Evolutionary conservation across 2,329 filamentous ascomycete species (phyloP).

Genomic region (Colletotrichum sp.): DNA sequence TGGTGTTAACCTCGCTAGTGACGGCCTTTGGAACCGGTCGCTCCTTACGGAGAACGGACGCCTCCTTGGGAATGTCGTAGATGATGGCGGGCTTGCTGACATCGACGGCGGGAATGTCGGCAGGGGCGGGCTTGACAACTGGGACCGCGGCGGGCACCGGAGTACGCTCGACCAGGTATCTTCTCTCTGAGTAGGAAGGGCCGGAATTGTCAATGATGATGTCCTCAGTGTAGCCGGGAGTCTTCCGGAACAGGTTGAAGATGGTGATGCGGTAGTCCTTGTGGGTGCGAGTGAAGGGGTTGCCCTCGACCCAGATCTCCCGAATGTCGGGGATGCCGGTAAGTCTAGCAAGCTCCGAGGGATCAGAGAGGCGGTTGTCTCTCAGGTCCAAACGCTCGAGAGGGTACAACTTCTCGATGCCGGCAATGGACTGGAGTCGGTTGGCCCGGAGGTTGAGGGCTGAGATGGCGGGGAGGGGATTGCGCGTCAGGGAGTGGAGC

Average conservation of each 20-base stretch:
- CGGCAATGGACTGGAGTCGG: constrained; percentile 83
- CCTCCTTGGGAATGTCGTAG: constrained; percentile 55
- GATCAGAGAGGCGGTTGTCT: constrained; percentile 91
- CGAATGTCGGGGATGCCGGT: constrained; percentile 90
- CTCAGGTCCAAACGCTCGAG: constrained; percentile 89
- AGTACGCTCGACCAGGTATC: constrained; percentile 81
- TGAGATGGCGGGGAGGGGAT: constrained; percentile 89
- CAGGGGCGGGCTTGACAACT: constrained; percentile 72
- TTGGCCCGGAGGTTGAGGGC: constrained; percentile 92
- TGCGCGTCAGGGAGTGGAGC: constrained; percentile 83
- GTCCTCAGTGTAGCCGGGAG: constrained; percentile 89
- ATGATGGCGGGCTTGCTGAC: constrained; percentile 71
- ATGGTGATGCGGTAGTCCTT: constrained; percentile 85
- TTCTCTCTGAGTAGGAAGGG: constrained; percentile 84
- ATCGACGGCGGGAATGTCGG: constrained; percentile 67
- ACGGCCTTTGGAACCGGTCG: constrained; percentile 56
- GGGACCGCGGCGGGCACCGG: constrained; percentile 79
- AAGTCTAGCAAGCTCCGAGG: constrained; percentile 85
- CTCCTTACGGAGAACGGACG: constrained; percentile 64
- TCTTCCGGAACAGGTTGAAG: constrained; percentile 93
- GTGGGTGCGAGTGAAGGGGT: constrained; percentile 89
- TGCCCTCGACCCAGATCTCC: constrained; percentile 91
- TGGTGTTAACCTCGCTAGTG: constrained; percentile 63
- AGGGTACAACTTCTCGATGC: constrained; percentile 86
- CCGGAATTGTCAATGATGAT: constrained; percentile 85